A percentile compares a stretch with the other conserved stretches of the same genome.
Evolutionary conservation across 2,329 filamentous ascomycete species (phyloP).

Genomic region (Alternaria brassicicola): DNA sequence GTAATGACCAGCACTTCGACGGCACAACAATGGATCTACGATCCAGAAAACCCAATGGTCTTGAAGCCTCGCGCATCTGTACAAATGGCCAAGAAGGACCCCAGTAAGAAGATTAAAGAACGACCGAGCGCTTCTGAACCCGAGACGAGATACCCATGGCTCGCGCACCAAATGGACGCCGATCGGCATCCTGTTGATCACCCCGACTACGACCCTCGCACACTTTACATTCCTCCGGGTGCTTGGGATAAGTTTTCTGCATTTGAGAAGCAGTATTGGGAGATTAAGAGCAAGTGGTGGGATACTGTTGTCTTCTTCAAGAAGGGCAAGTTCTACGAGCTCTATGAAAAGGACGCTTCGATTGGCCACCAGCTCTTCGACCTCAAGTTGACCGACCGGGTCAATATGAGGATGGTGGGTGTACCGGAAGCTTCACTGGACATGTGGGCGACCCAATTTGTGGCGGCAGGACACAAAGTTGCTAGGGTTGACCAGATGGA

Average conservation of each 20-base stretch:
- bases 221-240: slow-evolving; percentile 83
- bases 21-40: slow-evolving; percentile 80
- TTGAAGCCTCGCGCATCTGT: slow-evolving; percentile 54
- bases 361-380: slow-evolving; percentile 97
- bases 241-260: slow-evolving; percentile 86
- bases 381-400: slow-evolving; percentile 93
- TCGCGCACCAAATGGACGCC: slow-evolving; percentile 83
- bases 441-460: slow-evolving; percentile 97
- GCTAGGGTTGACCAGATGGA: slow-evolving; percentile 96
- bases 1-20: slow-evolving; percentile 68
- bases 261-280: slow-evolving; percentile 99
- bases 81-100: slow-evolving; percentile 42
- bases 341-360: slow-evolving; percentile 97
- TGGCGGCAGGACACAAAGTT: slow-evolving; percentile 97
- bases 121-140: slow-evolving; percentile 84
- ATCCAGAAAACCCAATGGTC: slow-evolving; percentile 64
- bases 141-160: slow-evolving; percentile 86
- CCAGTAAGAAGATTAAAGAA: slow-evolving; percentile 47
- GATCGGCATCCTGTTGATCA: slow-evolving; percentile 79
- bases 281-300: slow-evolving; percentile 98
- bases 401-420: slow-evolving; percentile 99
- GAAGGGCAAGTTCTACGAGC: slow-evolving; percentile 98
- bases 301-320: slow-evolving; percentile 99
- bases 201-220: slow-evolving; percentile 88
- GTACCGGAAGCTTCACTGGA: slow-evolving; percentile 95